Evolutionary conservation across 208 protist species (phyloP), one percentile per base, ranked within the genome.

Genomic region (Trypanosoma cruzi): DNA sequence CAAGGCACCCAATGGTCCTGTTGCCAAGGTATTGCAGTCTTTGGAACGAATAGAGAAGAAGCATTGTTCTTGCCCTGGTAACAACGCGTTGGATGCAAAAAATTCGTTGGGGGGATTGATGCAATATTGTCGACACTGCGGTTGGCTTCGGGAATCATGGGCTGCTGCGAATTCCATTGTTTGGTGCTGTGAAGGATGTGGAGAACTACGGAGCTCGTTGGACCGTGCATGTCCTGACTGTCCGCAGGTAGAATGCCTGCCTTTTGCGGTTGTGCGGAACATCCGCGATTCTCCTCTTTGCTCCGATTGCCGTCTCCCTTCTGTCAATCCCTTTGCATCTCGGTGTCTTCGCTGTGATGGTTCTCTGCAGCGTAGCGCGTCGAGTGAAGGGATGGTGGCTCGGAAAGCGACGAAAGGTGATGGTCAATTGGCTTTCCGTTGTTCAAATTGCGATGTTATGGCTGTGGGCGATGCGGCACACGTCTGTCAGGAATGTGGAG

Each of bases 181-280:
- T 28, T 96, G 91, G 88, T 72, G 80, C 28, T 96, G 91, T 61
- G 46, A 60, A 5, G 79, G 88, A 72, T 96, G 91, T 68, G 57
- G 77, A 22, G 64, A 84, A 52, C 77, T 83, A 53, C 82, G 81
- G 54, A 92, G 86, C 73, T 85, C 86, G 20, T 79, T 96, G 16
- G 86, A 96, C 66, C 88, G 86, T 18, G 34, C 76, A 28, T 96
- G 91, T 68, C 88, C 86, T 10, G 59, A 75, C 24, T 94, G 91
- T 59, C 84, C 86, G 36, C 88, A 94, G 44, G 88, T 96, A 42
- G 91, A 94, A 31, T 96, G 76, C 63, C 67, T 92, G 18, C 88
- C 88, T 6, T 66, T 79, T 59, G 75, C 86, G 26, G 29, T 84
- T 49, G 60, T 64, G 52, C 74, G 69, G 13, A 67, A 40, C 8